These are phyloP conservation scores for Aureobasidium sp. DNA, from an alignment of 2,329 filamentous ascomycete species.

Conservation along the genomic window DNA sequence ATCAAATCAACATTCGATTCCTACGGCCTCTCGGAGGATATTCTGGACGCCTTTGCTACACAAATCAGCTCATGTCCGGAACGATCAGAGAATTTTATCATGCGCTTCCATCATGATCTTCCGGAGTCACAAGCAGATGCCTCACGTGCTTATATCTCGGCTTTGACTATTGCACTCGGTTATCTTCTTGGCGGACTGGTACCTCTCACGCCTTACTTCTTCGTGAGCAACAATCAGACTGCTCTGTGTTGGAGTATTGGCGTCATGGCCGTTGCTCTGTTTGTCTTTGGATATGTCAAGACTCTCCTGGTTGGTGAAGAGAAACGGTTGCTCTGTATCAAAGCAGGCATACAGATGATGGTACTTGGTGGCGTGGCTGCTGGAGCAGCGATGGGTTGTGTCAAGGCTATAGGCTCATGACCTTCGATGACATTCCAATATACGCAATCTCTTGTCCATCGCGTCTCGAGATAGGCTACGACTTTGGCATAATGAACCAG, in stretches of 20 bases:
- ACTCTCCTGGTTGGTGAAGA: constrained; percentile 44
- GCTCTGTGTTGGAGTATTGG: constrained; percentile 52
- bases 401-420: constrained; percentile 11
- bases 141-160: constrained; percentile 43
- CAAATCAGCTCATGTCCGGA: constrained; percentile 4
- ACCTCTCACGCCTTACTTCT: constrained; percentile 63
- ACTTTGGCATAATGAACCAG: neutral
- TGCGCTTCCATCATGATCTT: constrained; percentile 34
- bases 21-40: neutral
- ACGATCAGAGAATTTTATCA: neutral
- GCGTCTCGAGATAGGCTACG: neutral
- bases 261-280: constrained; percentile 53
- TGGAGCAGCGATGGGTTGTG: constrained; percentile 35
- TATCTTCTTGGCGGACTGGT: constrained; percentile 65
- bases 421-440: neutral
- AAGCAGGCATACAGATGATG: constrained; percentile 51
- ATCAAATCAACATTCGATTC: constrained; percentile 4
- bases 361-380: constrained; percentile 59
- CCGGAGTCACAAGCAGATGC: constrained; percentile 35
- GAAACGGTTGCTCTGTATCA: constrained; percentile 17
- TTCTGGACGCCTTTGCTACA: neutral
- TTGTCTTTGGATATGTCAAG: constrained; percentile 58
- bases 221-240: constrained; percentile 37
- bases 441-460: neutral
- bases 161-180: constrained; percentile 57